Evolutionary conservation across 768 basidiomycete species (phyloP), one percentile per base, ranked within the genome.

Genomic region (Melanogaster broomeanus): DNA sequence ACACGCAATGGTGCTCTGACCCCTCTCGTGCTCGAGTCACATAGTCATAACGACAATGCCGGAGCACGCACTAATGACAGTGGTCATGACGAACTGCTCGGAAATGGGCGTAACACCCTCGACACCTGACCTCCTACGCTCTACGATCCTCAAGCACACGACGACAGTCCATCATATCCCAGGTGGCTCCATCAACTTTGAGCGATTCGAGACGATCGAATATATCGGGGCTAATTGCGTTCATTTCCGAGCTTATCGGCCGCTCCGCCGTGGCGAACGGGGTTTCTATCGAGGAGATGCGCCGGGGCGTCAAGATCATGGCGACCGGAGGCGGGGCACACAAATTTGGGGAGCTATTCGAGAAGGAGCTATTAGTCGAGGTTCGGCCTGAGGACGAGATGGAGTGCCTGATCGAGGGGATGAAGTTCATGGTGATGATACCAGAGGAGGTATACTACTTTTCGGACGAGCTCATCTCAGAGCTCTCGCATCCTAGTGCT

Each of bases 401-500:
- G 97, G 96, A 93, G 73, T 98, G 97, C 63, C 72, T 98, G 65
- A 98, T 98, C 59, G 88, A 93, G 61, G 97, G 97, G 25, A 78
- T 99, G 66, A 90, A 92, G 71, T 99, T 99, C 73, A 88, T 98
- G 69, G 88, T 89, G 31, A 85, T 90, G 68, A 95, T 99, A 53
- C 96, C 96, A 30, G 87, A 93, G 72, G 97, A 99, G 73, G 96
- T 92, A 25, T 99, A 98, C 74, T 98, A 87, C 78, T 98, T 98
- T 74, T 97, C 94, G 48, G 96, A 99, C 71, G 90, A 98, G 72
- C 84, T 98, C 61, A 95, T 98, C 49, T 88, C 90, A 65, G 78
- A 74, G 44, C 69, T 78, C 46, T 76, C 77, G 12, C 77, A 78
- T 55, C 64, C 73, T 12, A 56, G 57, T 19, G 35, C 60, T 19